Base-by-base conservation (phyloP, 208 protist species). In the Kentomonas sorsogonicus region DNA sequence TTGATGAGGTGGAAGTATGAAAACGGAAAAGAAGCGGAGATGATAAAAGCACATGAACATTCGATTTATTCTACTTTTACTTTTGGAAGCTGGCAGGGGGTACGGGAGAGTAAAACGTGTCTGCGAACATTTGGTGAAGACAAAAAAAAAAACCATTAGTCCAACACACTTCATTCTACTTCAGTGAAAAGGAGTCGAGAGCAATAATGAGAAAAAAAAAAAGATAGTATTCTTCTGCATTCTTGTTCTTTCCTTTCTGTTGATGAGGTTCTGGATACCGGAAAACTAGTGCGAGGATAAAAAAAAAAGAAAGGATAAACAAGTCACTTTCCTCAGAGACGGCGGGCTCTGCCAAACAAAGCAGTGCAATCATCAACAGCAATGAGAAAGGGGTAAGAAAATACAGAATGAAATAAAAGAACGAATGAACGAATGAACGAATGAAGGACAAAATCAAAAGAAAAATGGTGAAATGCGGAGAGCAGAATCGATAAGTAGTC, bases 1-100 rank as follows among this genome's bases (percentile, higher is more conserved):
- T 41, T 41, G 38, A 11, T 41, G 25, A 20, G 10, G 25, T 11
- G 16, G 43, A 48, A 23, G 16, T 15, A 23, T 48, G 16, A 48
- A 20, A 48, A 48, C 7, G 25, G 7, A 48, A 26, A 48, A 48
- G 43, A n/a, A n/a, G n/a, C n/a, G n/a, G n/a, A n/a, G n/a, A n/a
- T n/a, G n/a, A n/a, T n/a, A n/a, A n/a, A n/a, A n/a, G n/a, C n/a
- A n/a, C n/a, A n/a, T n/a, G n/a, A n/a, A n/a, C n/a, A n/a, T n/a
- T n/a, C n/a, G n/a, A n/a, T n/a, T n/a, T n/a, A n/a, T n/a, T n/a
- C n/a, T n/a, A n/a, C n/a, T n/a, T n/a, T n/a, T n/a, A n/a, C n/a
- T n/a, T n/a, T n/a, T n/a, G n/a, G n/a, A n/a, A n/a, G n/a, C n/a
- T n/a, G n/a, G n/a, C n/a, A n/a, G n/a, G n/a, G n/a, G n/a, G n/a